phyloP scores from a whole-genome alignment of 208 protist species.

The Crithidia expoeki region DNA sequence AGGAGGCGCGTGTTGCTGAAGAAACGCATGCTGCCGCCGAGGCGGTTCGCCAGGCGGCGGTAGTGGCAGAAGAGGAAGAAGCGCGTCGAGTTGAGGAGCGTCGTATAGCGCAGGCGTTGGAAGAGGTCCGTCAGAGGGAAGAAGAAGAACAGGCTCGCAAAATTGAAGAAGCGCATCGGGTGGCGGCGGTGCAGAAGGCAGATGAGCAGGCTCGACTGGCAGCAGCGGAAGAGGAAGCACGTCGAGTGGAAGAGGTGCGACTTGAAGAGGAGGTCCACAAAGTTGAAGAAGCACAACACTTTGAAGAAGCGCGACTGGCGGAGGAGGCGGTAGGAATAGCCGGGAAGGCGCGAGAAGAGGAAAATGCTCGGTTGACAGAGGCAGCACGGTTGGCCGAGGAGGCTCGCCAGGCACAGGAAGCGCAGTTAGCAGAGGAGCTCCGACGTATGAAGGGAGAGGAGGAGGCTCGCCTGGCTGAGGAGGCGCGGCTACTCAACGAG shows the following conservation, averaged over 20 bases:
- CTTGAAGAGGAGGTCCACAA: not conserved
- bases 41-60: not conserved
- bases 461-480: constrained; percentile 17
- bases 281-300: constrained; percentile 7
- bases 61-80: too few species aligned
- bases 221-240: not conserved
- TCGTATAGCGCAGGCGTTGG: constrained; percentile 9
- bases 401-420: not conserved
- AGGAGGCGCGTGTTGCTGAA: not conserved
- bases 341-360: not conserved
- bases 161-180: not conserved
- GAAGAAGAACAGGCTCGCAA: not conserved
- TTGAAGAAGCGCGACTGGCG: not conserved
- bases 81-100: too few species aligned
- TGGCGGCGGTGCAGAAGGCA: not conserved
- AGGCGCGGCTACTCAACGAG: not conserved
- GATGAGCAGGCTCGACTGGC: constrained; percentile 9
- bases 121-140: not conserved
- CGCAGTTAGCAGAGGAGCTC: not conserved
- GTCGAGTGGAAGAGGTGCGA: not conserved
- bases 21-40: not conserved
- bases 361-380: not conserved
- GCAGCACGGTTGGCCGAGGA: constrained; percentile 2
- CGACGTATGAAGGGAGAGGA: constrained; percentile 6
- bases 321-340: not conserved